phyloP scores from a whole-genome alignment of 2,329 filamentous ascomycete genomes.

The Ophiognomonia clavigignenti-juglandacearum region DNA sequence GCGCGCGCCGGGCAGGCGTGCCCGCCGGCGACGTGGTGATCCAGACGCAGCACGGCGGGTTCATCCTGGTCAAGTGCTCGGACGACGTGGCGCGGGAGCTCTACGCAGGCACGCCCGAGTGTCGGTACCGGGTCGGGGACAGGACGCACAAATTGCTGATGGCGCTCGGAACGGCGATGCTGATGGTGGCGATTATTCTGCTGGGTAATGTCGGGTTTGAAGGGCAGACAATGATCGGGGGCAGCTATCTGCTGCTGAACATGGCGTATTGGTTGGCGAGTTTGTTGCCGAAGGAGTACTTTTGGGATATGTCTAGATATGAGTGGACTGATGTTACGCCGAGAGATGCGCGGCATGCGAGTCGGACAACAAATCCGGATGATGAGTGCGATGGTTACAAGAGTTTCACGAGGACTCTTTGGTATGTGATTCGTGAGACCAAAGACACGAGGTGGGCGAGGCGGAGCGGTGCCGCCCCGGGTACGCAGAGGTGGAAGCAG shows the following conservation, averaged over 20 bases:
- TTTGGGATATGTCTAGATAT: constrained; percentile 49
- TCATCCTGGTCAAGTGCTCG: constrained; percentile 51
- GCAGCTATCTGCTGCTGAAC: constrained; percentile 55
- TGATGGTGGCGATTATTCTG: constrained; percentile 58
- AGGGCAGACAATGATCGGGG: constrained; percentile 54
- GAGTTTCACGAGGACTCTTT: constrained; percentile 52
- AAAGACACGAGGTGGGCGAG: constrained; percentile 47
- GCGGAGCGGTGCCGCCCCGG: constrained; percentile 45
- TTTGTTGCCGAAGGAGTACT: constrained; percentile 40
- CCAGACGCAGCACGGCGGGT: constrained; percentile 54
- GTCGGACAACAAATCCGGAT: constrained; percentile 23
- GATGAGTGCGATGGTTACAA: constrained; percentile 31
- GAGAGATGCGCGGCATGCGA: constrained; percentile 22
- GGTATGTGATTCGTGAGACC: constrained; percentile 55
- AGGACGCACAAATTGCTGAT: constrained; percentile 49
- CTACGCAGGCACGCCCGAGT: constrained; percentile 57
- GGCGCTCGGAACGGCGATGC: constrained; percentile 51
- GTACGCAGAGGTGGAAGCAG: constrained; percentile 45
- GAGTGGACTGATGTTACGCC: constrained; percentile 20
- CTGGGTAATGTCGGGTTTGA: constrained; percentile 59
- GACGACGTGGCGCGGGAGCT: constrained; percentile 60
- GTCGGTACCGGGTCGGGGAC: constrained; percentile 46
- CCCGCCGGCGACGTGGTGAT: constrained; percentile 57
- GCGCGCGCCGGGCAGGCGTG: constrained; percentile 41
- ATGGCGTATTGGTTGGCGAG: constrained; percentile 54